Base-by-base conservation (phyloP, 2,329 filamentous ascomycete species). In the Paecilomyces dactylethromorphus region DNA sequence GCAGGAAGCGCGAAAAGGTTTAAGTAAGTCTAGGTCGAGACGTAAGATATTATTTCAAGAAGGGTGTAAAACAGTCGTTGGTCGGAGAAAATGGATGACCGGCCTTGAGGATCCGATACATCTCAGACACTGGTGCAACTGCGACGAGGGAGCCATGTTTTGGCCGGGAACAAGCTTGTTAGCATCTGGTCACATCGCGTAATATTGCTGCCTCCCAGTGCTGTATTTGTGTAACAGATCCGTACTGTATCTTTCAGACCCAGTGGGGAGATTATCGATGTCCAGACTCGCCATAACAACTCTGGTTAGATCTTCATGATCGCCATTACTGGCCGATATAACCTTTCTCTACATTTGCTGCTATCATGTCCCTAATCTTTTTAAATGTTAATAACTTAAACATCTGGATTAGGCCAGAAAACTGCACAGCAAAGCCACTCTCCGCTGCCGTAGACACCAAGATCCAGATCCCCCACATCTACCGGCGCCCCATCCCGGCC, bases 381-480 rank as follows among this genome's bases (percentile, higher is more conserved):
- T 8, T 18, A 8, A 45, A n/a, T 10, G 18, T 6, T 8, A 8
- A 45, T n/a, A n/a, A n/a, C 18, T n/a, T 3, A 18, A 18, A n/a
- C n/a, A 18, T 5, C 21, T 10, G 26, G 18, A 7, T n/a, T 18
- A 18, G 2, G n/a, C 39, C 39, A 45, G 39, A 45, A n/a, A n/a
- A 45, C 39, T 18, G 39, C 39, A 18, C 50, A n/a, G 21, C 8
- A 24, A 21, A 52, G 50, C 5, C 21, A 22, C 26, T 13, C 50
- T 24, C 50, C 50, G 21, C 50, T 11, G 50, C 50, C 39, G n/a
- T 45, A n/a, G 39, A n/a, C 8, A 45, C 13, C 18, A 22, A 52
- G 50, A 52, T 52, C 50, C 50, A 52, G 50, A 52, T 52, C 50
- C 50, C 50, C 50, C 50, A 52, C 50, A 52, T 52, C 50, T 52